A percentile compares a stretch with the other conserved stretches of the same genome.
Evolutionary conservation across 306 rosid species (phyloP).

Genomic region (Cicer arietinum): DNA sequence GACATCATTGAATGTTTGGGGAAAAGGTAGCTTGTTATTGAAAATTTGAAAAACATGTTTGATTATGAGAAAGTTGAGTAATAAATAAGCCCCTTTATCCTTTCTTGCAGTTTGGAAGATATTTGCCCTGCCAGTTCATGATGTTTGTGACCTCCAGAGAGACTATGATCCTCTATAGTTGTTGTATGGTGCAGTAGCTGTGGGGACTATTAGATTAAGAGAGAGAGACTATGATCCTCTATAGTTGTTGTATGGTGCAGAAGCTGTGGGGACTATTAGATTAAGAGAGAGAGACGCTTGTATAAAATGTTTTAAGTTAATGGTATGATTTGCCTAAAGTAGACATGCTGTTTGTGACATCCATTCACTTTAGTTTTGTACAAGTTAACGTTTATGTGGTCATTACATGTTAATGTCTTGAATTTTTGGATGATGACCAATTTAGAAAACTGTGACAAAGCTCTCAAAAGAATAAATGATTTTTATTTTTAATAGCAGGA

Average conservation of each 20-base stretch:
- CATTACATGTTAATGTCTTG: conserved; percentile 3
- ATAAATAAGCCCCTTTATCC: conserved; percentile 7
- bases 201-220: too few species aligned
- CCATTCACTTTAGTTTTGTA: neutral
- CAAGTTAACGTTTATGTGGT: neutral
- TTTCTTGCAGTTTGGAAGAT: conserved; percentile 77
- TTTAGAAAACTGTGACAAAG: too few species aligned
- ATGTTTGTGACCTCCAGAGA: conserved; percentile 14
- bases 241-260: too few species aligned
- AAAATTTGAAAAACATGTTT: neutral
- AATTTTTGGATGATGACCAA: too few species aligned
- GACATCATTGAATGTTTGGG: conserved; percentile 92
- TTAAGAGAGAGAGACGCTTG: too few species aligned
- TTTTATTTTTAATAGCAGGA: too few species aligned
- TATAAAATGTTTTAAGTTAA: neutral
- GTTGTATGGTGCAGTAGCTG: too few species aligned
- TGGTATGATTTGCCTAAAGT: conserved; percentile 10
- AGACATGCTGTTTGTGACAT: neutral
- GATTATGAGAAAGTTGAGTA: neutral
- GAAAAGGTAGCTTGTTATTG: conserved; percentile 61
- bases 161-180: too few species aligned
- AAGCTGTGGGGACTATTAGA: too few species aligned
- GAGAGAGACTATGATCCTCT: too few species aligned
- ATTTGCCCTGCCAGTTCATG: conserved; percentile 64
- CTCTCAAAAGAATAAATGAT: too few species aligned